Evolutionary conservation across 2,329 filamentous ascomycete genomes (phyloP).

Genomic region (Zymoseptoria tritici): DNA sequence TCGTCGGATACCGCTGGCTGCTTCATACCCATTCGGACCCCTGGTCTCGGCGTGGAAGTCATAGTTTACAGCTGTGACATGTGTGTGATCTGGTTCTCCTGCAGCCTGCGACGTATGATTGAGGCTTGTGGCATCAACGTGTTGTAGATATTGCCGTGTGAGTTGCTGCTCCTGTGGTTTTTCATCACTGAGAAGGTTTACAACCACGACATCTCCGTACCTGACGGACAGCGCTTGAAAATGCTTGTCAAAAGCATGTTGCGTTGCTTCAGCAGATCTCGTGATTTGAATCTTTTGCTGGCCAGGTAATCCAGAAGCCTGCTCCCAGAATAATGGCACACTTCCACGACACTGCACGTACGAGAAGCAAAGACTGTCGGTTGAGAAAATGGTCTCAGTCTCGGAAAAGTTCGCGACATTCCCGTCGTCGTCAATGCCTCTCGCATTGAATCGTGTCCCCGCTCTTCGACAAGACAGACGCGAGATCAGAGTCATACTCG

Average conservation of each 20-base stretch:
- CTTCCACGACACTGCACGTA: constrained; percentile 90
- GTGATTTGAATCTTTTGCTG: constrained; percentile 94
- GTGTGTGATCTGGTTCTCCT: constrained; percentile 55
- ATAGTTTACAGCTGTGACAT: constrained; percentile 78
- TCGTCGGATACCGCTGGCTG: constrained; percentile 73
- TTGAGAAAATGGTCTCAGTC: constrained; percentile 85
- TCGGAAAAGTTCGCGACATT: constrained; percentile 99
- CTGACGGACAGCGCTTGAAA: constrained; percentile 77
- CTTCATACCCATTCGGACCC: constrained; percentile 78
- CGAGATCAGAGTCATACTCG: constrained; percentile 81
- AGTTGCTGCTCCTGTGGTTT: constrained; percentile 83
- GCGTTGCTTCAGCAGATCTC: constrained; percentile 78
- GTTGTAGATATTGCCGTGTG: constrained; percentile 68
- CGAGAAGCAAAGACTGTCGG: constrained; percentile 74
- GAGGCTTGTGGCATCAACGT: constrained; percentile 67
- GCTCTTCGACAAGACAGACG: constrained; percentile 83
- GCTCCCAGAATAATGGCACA: constrained; percentile 96
- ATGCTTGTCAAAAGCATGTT: constrained; percentile 92
- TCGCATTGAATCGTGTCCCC: constrained; percentile 92
- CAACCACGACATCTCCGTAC: constrained; percentile 85
- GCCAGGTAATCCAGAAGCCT: constrained; percentile 76
- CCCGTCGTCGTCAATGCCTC: constrained; percentile 94
- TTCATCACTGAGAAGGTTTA: constrained; percentile 86
- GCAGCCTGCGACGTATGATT: constrained; percentile 44
- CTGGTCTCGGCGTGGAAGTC: constrained; percentile 95